Base-by-base conservation (phyloP, 2,329 filamentous ascomycete species). In the Aspergillus spinulosporus region DNA sequence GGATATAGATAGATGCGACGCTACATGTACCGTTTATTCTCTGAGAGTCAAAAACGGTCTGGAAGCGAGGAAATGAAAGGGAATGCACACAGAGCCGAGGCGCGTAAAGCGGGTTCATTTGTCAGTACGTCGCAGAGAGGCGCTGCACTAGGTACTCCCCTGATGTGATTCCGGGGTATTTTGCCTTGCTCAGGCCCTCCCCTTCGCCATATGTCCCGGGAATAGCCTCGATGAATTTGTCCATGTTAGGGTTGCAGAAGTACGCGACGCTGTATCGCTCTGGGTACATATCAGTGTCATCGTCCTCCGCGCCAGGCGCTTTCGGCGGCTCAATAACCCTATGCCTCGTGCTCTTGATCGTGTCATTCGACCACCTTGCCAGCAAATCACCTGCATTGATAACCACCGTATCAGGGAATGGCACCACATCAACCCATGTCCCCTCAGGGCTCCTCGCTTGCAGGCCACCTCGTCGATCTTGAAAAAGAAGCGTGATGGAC, bases 371-470 rank as follows among this genome's bases (percentile, higher is more conserved):
- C 92, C 92, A 96, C 51, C 92, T 80, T 1, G 90, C 88, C 49
- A 97, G 78, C 63, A 97, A 71, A 69, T 97, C 92, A 1, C 92
- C 92, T 0, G 91, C 92, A 67, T 97, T 97, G 62, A 96, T 84
- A 8, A 97, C 90, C 39, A 94, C 88, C 0, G 90, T 92, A 53
- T 86, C 87, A 34, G 85, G 79, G 57, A 96, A 92, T 0, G 92
- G 92, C 5, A 84, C 90, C 1, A 90, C 92, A 67, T 96, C 85
- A 39, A 96, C 85, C 66, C 92, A 96, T 0, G 81, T 84, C 1
- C 89, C 90, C 39, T 83, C 87, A 0, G 91, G 90, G 47, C 85
- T 88, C 66, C 85, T 82, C 3, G 85, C 83, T 64, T 86, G 83
- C 31, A 86, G 69, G 0, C 83, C 83, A 2, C 83, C 83, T 7